phyloP scores from a whole-genome alignment of 108 stramenopile species.

The Asterionellopsis glacialis region DNA sequence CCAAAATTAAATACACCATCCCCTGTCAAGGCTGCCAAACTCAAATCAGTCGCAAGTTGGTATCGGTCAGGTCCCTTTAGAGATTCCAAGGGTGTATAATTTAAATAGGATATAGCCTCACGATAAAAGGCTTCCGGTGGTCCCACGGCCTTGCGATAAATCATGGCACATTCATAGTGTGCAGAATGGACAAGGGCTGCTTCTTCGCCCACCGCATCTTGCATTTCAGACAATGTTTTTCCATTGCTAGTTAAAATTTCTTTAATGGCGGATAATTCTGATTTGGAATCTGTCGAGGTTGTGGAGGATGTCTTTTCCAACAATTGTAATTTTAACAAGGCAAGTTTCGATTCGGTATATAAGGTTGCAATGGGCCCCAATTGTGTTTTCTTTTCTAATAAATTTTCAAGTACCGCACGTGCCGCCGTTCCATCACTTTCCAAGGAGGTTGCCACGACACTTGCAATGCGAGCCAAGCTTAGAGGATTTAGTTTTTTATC shows the following conservation, averaged over 20 bases:
- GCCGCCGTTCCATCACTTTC: conserved; percentile 31
- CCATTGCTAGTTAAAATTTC: conserved; percentile 47
- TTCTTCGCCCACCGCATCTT: conserved; percentile 28
- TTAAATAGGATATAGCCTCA: conserved; percentile 83
- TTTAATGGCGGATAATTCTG: conserved; percentile 48
- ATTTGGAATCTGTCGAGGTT: conserved; percentile 11
- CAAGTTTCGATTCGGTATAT: conserved; percentile 62
- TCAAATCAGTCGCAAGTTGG: conserved; percentile 83
- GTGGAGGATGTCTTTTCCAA: conserved; percentile 12
- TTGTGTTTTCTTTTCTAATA: conserved; percentile 24
- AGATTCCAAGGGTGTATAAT: conserved; percentile 50
- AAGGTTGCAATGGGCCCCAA: conserved; percentile 55
- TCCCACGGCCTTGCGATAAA: conserved; percentile 91
- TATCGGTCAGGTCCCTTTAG: conserved; percentile 17
- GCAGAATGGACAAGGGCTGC: conserved; percentile 84
- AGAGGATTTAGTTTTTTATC: conserved; percentile 87
- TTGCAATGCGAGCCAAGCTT: conserved; percentile 80
- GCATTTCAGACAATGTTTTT: conserved; percentile 48
- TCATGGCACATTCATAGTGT: conserved; percentile 86
- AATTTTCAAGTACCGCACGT: conserved; percentile 40
- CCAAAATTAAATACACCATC: conserved; percentile 97
- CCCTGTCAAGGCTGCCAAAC: conserved; percentile 93
- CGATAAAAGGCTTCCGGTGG: conserved; percentile 94
- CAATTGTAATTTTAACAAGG: conserved; percentile 42
- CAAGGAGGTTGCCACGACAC: conserved; percentile 53